Evolutionary conservation across 768 basidiomycete genomes (phyloP).

Genomic region (Russula griseocarnosa): DNA sequence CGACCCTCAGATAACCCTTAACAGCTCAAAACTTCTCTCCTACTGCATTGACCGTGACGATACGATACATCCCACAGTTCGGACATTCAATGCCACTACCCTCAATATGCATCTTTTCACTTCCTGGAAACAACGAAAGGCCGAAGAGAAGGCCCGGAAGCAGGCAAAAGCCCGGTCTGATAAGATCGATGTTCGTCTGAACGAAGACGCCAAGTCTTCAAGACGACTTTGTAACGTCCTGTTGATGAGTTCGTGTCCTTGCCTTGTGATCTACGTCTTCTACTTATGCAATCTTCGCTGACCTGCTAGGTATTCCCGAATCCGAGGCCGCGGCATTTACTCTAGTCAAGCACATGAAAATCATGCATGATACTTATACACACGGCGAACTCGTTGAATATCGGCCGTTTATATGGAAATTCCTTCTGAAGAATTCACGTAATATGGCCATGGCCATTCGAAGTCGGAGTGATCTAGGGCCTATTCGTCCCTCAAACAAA

Average conservation of each 20-base stretch:
- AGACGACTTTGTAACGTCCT: conserved; percentile 87
- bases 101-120: neutral
- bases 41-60: too few species aligned
- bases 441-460: neutral
- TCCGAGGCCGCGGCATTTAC: conserved; percentile 5
- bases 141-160: neutral
- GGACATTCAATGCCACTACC: neutral
- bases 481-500: neutral
- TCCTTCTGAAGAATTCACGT: conserved; percentile 6
- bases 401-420: conserved; percentile 8
- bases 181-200: conserved; percentile 70
- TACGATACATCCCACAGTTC: too few species aligned
- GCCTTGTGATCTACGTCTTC: neutral
- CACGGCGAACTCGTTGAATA: neutral
- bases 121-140: neutral
- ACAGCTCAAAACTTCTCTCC: too few species aligned
- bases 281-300: neutral
- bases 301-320: conserved; percentile 9
- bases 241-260: conserved; percentile 63
- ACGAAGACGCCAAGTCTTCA: conserved; percentile 69
- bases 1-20: too few species aligned
- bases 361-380: conserved; percentile 44
- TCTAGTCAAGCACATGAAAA: conserved; percentile 7
- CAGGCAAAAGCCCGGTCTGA: conserved; percentile 52
- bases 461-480: too few species aligned